A percentile compares a stretch with the other conserved stretches of the same genome.
These are phyloP conservation scores for Nemophila menziesii DNA, from an alignment of 257 asterid genomes.

Conservation along the genomic window DNA sequence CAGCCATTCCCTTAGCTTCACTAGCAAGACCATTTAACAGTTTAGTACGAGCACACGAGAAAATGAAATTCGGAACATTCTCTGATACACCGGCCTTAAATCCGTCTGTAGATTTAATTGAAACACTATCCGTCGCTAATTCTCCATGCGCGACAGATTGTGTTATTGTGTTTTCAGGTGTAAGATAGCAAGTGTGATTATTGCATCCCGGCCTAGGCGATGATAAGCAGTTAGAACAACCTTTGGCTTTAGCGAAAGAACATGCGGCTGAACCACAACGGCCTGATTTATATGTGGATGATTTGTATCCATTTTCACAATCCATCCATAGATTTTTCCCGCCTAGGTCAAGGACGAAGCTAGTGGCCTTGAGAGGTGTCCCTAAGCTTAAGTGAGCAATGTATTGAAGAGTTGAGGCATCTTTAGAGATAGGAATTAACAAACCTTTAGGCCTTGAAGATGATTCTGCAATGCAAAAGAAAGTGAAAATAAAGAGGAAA, in stretches of 20 bases:
- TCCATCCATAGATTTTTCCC: constrained; percentile 57
- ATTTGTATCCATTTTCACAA: constrained; percentile 37
- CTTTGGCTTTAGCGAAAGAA: constrained; percentile 9
- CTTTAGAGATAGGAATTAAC: constrained; percentile 43
- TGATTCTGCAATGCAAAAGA: neutral
- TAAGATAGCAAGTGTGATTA: neutral
- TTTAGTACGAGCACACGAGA: neutral
- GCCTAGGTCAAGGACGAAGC: constrained; percentile 53
- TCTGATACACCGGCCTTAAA: neutral
- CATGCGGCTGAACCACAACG: constrained; percentile 12
- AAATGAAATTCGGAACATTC: neutral
- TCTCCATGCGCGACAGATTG: neutral
- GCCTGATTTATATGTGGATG: constrained; percentile 1
- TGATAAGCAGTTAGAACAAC: neutral
- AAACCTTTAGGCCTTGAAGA: constrained; percentile 17
- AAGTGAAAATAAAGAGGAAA: too few relatives aligned
- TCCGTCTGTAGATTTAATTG: neutral
- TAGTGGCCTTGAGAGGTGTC: constrained; percentile 39
- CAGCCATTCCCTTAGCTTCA: constrained; percentile 1
- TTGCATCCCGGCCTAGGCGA: neutral
- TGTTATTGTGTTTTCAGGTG: constrained; percentile 1
- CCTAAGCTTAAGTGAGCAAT: constrained; percentile 35
- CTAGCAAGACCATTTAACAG: neutral
- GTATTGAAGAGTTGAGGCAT: constrained; percentile 50
- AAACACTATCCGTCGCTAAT: neutral